Evolutionary conservation across 352 stramenopile genomes (phyloP), one percentile per base, ranked within the genome.

Genomic region (Plasmopara muralis): DNA sequence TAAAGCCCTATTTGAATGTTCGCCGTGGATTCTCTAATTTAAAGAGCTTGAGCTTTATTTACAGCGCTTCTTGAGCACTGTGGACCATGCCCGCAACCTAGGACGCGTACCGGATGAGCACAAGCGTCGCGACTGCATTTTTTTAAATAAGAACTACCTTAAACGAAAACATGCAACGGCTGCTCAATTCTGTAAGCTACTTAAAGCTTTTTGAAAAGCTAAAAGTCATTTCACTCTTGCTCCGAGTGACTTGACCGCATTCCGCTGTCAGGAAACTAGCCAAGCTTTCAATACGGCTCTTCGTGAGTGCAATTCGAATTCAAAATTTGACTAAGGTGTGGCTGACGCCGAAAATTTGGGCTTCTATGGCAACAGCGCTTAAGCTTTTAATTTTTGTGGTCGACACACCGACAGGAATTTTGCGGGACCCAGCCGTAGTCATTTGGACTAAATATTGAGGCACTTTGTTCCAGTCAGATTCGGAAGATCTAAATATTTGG

Each of bases 241-340:
- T 12, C 31, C 42, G 0, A 45, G 5, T 10, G 18, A 29, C 13
- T 43, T 7, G 13, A 16, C 8, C 38, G 15, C n/a, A 20, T 29
- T 31, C 31, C 9, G 3, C 1, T 28, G 42, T n/a, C 9, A 29
- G 1, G 34, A 58, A 37, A 34, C 42, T 3, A 47, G n/a, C 15
- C 13, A 16, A 2, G n/a, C 47, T 18, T 58, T 58, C 16, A 29
- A 0, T 15, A 50, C 8, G 0, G 35, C 43, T 13, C 35, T 52
- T 4, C 0, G 43, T 43, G 51, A 58, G 28, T 35, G 51, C 0
- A 58, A 51, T 28, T 15, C 37, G 1, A 3, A 35, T 9, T 41
- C 43, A 12, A 64, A 55, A 28, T 64, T 64, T 49, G 57, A 59
- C 18, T 20, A 9, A 12, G 57, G 55, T 7, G 18, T 55, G 2